Evolutionary conservation across 1,139 yeast species (phyloP), one percentile per base, ranked within the genome.

Genomic region (Hemisphaericaspora xylanilytica): DNA sequence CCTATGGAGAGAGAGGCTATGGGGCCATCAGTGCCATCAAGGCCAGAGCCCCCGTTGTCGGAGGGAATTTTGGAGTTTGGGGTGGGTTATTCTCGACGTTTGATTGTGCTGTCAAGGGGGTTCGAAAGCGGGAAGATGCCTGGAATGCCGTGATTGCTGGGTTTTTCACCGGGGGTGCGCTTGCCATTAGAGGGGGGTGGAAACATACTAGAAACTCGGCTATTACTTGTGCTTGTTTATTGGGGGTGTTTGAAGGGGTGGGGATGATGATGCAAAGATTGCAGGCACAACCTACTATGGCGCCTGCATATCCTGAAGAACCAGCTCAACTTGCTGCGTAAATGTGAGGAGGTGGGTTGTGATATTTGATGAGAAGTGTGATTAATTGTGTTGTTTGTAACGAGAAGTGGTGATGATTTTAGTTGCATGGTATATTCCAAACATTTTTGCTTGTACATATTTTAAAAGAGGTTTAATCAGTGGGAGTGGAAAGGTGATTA

Each of bases 61-160:
- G 98, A 48, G 99, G 99, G 57, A 92, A 92, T 67, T 92, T 92
- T 58, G 98, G 98, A 67, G 96, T 88, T 31, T 92, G 99, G 99
- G 99, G 98, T 73, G 99, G 99, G 44, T 72, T 92, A 53, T 92
- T 94, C 61, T 87, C 96, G 28, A 85, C 95, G 6, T 94, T 83
- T 61, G 98, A 92, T 66, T 92, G 99, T 73, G 78, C 92, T 20
- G 96, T 92, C 38, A 92, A 92, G 67, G 96, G 94, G 2, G 80
- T 92, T 29, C 85, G 99, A 71, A 85, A 87, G 66, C 87, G 97
- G 70, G 99, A 92, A 67, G 99, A 92, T 63, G 96, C 97, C 8
- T 87, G 95, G 86, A 92, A 92, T 63, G 97, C 97, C 45, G 92
- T 92, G 55, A 85, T 92, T 61, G 97, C 98, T 26, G 98, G 99